Evolutionary conservation across 2,329 filamentous ascomycete species (phyloP), one percentile per base, ranked within the genome.

Genomic region (Alternaria metachromatica): DNA sequence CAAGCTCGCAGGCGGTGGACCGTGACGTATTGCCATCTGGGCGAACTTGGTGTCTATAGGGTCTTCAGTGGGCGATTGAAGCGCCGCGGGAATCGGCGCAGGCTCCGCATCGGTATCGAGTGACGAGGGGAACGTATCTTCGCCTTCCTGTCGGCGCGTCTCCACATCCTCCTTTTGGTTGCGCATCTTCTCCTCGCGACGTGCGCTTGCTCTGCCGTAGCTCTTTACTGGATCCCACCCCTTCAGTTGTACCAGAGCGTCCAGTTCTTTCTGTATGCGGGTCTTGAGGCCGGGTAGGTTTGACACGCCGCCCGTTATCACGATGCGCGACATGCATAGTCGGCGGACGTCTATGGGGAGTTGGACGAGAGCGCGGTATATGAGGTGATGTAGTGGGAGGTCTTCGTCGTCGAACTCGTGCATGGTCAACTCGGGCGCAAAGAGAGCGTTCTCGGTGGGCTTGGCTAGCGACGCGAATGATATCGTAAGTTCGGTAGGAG

Each of bases 391-490:
- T 1, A 98, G 74, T 0, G 95, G 90, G 18, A 92, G 86, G 68
- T 98, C 95, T 70, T 99, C 86, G 72, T 98, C 94, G 74, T 99
- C 96, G 65, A 94, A 89, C 43, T 89, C 88, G 77, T 74, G 82
- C 72, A 73, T 81, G 65, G 81, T 81, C 75, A 71, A 84, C 73
- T 72, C 86, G 69, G 74, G 84, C 5, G 82, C 90, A 68, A 98
- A 93, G 59, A 97, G 89, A 1, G 89, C 86, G 25, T 84, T 86
- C 73, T 97, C 93, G 63, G 90, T 92, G 0, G 93, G 90, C 62
- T 92, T 87, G 1, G 93, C 86, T 3, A 98, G 83, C 49, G 85
- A 85, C 4, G 88, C 85, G 72, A 95, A 93, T 0, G 91, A 86
- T 2, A 97, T 78, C 4, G 87, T 83, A 13, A 94, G 74, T 2